Conservation (phyloP, 2,329 filamentous ascomycete species). For the Scytalidium lignicola region DNA sequence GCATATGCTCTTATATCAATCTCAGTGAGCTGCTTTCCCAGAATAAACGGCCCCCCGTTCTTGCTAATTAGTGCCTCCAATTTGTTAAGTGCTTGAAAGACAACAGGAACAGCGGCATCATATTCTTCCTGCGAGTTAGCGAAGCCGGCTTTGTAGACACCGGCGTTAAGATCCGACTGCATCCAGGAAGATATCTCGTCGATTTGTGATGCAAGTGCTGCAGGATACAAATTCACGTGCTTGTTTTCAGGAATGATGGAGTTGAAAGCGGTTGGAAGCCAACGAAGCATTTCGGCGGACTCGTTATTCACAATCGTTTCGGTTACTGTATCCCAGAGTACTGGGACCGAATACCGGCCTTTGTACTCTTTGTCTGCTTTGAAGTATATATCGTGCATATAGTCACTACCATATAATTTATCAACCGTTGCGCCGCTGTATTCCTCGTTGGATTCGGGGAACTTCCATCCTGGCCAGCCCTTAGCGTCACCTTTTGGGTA, state of each 20-base stretch:
- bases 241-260: slow-evolving; percentile 54
- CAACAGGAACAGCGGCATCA: slow-evolving; percentile 60
- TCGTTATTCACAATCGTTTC: slow-evolving; percentile 74
- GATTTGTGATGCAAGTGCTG: slow-evolving; percentile 54
- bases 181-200: slow-evolving; percentile 76
- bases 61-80: slow-evolving; percentile 63
- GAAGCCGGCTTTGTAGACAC: slow-evolving; percentile 72
- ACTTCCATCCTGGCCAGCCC: slow-evolving; percentile 65
- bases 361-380: slow-evolving; percentile 57
- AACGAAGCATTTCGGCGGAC: slow-evolving; percentile 73
- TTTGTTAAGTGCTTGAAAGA: slow-evolving; percentile 74
- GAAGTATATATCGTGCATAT: slow-evolving; percentile 62
- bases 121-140: slow-evolving; percentile 78
- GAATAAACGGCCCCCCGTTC: slow-evolving; percentile 58
- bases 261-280: slow-evolving; percentile 75
- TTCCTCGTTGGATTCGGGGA: slow-evolving; percentile 53
- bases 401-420: slow-evolving; percentile 54
- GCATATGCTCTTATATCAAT: slow-evolving; percentile 69
- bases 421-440: slow-evolving; percentile 58
- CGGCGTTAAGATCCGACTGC: slow-evolving; percentile 65
- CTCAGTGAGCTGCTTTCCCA: slow-evolving; percentile 71
- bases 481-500: slow-evolving; percentile 62
- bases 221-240: slow-evolving; percentile 61
- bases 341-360: slow-evolving; percentile 63
- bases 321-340: slow-evolving; percentile 58